These are phyloP conservation scores for Abrus precatorius DNA, from an alignment of 306 rosid species.

Conservation along the genomic window DNA sequence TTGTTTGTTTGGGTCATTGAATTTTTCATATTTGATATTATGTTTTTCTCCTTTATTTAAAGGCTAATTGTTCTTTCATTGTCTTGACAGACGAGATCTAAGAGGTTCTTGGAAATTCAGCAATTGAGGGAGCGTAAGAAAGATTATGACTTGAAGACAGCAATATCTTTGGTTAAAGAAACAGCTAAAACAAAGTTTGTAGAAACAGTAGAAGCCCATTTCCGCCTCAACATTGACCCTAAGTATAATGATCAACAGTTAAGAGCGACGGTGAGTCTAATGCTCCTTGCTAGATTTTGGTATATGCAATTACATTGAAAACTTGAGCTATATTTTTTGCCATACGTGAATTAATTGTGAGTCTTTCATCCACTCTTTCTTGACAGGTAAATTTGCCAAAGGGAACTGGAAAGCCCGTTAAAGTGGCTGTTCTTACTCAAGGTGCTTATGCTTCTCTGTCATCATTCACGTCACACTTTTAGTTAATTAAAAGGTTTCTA, in stretches of 20 bases:
- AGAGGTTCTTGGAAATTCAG: conserved; percentile 98
- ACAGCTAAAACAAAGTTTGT: conserved; percentile 78
- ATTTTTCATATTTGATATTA: background rate
- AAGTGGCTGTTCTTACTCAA: conserved; percentile 98
- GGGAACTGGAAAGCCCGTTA: conserved; percentile 95
- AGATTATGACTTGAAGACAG: conserved; percentile 80
- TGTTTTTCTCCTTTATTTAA: background rate
- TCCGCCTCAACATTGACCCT: conserved; percentile 98
- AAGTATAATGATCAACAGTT: conserved; percentile 97
- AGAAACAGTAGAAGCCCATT: conserved; percentile 97
- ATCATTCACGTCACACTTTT: conserved; percentile 31
- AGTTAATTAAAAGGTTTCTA: conserved; percentile 12
- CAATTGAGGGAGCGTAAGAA: conserved; percentile 84
- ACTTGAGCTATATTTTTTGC: conserved; percentile 18
- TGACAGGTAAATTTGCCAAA: conserved; percentile 91
- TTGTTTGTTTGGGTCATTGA: conserved; percentile 15
- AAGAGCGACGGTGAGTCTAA: conserved; percentile 90
- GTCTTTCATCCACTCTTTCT: conserved; percentile 34
- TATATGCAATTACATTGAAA: conserved; percentile 32
- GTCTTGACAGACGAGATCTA: conserved; percentile 74
- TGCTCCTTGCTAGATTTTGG: conserved; percentile 36
- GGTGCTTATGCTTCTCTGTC: conserved; percentile 59
- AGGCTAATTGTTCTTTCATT: conserved; percentile 41
- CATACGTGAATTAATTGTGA: conserved; percentile 7
- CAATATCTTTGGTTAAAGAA: conserved; percentile 78